Conservation (phyloP, 1,284 basidiomycete genomes). For the Xerocomus minutiporus region DNA sequence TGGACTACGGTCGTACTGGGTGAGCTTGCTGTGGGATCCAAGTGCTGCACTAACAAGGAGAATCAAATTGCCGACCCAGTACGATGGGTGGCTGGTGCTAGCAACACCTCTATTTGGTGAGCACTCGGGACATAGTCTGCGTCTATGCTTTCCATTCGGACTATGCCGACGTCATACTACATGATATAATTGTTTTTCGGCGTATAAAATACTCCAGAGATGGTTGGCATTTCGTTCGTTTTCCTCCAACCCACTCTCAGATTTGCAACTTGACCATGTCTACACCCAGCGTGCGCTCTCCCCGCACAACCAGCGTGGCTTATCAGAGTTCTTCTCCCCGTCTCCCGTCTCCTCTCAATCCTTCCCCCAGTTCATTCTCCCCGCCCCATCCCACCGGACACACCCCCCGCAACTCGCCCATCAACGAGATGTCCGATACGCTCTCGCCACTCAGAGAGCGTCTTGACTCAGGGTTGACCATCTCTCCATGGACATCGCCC, state of each 20-base stretch:
- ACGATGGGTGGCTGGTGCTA: too few species aligned
- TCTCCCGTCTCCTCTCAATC: constrained; percentile 20
- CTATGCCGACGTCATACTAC: constrained; percentile 14
- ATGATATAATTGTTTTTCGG: not conserved
- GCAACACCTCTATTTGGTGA: not conserved
- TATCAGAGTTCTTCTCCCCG: constrained; percentile 16
- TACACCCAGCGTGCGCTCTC: constrained; percentile 9
- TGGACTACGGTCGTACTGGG: not conserved
- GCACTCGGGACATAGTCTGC: not conserved
- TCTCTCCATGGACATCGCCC: constrained; percentile 2
- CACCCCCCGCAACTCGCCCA: constrained; percentile 9
- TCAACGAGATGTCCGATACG: constrained; percentile 16
- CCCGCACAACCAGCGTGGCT: constrained; percentile 9
- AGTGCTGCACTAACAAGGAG: not conserved
- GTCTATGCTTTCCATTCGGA: not conserved
- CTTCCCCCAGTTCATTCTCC: constrained; percentile 9
- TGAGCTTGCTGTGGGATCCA: not conserved
- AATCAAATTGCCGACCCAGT: not conserved
- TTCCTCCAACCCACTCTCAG: not conserved
- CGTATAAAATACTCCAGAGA: constrained; percentile 14
- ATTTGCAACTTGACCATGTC: constrained; percentile 4
- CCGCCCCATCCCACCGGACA: constrained; percentile 1
- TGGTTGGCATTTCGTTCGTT: constrained; percentile 10
- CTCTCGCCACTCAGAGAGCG: constrained; percentile 22
- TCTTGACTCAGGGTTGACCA: constrained; percentile 4